These are phyloP conservation scores for Claviceps purpurea DNA, from an alignment of 2,329 filamentous ascomycete genomes.

Conservation along the genomic window DNA sequence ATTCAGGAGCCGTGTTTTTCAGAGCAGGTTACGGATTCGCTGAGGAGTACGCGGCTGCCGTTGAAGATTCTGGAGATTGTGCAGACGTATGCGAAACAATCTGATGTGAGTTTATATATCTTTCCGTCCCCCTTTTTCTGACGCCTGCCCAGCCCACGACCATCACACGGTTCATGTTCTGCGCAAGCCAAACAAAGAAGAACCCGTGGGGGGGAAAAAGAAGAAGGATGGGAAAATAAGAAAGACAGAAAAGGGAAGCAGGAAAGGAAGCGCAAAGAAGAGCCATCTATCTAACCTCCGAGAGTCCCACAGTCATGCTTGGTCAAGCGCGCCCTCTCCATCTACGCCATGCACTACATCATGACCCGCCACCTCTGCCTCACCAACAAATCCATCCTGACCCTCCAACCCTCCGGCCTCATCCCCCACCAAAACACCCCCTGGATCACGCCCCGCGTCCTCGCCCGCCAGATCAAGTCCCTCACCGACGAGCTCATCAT, in stretches of 20 bases:
- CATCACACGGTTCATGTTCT: not conserved
- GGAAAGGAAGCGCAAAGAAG: not conserved
- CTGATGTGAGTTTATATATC: conserved; percentile 22
- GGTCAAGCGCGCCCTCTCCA: conserved; percentile 38
- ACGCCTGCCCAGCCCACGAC: too few relatives aligned
- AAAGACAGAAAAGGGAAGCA: not conserved
- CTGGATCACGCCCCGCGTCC: conserved; percentile 38
- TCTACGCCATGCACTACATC: conserved; percentile 45
- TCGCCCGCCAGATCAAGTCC: conserved; percentile 43
- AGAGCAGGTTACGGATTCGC: conserved; percentile 35
- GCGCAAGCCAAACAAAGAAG: not conserved
- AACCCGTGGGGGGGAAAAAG: not conserved
- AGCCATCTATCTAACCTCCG: not conserved
- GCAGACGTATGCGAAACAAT: conserved; percentile 32
- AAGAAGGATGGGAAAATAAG: too few relatives aligned
- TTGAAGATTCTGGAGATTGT: conserved; percentile 32
- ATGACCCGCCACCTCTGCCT: conserved; percentile 42
- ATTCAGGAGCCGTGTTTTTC: conserved; percentile 34
- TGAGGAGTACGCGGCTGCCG: conserved; percentile 32
- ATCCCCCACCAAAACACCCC: conserved; percentile 27
- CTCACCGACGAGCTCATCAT: conserved; percentile 42
- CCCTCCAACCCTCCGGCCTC: conserved; percentile 27
- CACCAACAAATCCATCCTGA: conserved; percentile 28
- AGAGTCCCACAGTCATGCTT: conserved; percentile 25
- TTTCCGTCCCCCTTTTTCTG: not conserved